Conservation (phyloP, 768 basidiomycete genomes). For the Mycena epipterygia region DNA sequence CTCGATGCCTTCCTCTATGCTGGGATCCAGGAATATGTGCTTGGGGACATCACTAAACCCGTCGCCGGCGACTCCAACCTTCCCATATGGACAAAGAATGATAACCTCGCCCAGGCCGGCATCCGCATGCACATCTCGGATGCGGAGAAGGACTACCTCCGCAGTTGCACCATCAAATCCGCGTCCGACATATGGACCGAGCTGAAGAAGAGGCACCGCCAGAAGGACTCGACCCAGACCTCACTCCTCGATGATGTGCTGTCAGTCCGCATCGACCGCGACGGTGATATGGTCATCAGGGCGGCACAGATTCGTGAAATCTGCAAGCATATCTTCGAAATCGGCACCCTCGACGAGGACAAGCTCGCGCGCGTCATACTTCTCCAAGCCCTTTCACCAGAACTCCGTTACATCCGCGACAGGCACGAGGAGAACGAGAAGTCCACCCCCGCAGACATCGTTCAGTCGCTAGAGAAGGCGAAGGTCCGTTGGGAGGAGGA, state of each 20-base stretch:
- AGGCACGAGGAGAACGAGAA: too few relatives aligned
- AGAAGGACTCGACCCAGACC: constrained; percentile 36
- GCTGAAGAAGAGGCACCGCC: constrained; percentile 29
- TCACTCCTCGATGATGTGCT: constrained; percentile 35
- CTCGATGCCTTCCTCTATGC: not conserved
- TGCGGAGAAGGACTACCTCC: not conserved
- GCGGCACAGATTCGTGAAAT: constrained; percentile 24
- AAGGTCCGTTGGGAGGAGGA: not conserved
- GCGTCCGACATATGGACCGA: constrained; percentile 32
- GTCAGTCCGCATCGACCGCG: constrained; percentile 6
- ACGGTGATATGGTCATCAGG: constrained; percentile 8
- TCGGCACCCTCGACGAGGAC: constrained; percentile 33
- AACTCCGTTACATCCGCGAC: constrained; percentile 22
- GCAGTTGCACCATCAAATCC: not conserved
- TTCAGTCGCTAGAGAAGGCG: too few relatives aligned
- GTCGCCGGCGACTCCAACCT: not conserved
- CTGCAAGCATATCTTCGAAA: constrained; percentile 33
- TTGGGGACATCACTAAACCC: not conserved
- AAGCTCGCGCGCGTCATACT: constrained; percentile 29
- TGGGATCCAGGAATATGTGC: not conserved
- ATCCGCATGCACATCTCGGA: constrained; percentile 1
- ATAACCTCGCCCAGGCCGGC: not conserved
- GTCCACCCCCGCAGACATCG: too few relatives aligned
- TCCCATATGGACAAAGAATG: constrained; percentile 3
- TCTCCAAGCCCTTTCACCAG: constrained; percentile 27